Base-by-base conservation (phyloP, 1,139 yeast genomes). In the Hansenula sp. region DNA sequence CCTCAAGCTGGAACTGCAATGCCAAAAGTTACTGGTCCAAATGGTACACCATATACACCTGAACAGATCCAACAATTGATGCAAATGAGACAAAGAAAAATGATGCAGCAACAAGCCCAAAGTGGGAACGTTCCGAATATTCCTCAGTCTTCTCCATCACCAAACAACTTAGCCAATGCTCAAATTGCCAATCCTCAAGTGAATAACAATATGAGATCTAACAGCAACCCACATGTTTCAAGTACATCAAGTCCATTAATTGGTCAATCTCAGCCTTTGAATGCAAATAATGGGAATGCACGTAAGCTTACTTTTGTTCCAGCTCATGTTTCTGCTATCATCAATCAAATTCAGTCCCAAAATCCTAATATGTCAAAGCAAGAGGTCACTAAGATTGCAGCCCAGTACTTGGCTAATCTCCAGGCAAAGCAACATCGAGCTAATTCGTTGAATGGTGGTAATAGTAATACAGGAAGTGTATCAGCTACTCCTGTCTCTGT, bases 341-440 rank as follows among this genome's bases (percentile, higher is more conserved):
- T 84, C 44, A 78, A 75, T 46, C 82, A 83, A 40, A 80, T 83
- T 41, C 85, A 81, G 51, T 68, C 74, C 17, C 83, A 82, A 54
- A 77, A 84, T 54, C 94, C 94, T 1, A 73, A 72, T 24, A 65
- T 82, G 55, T 69, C 82, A 3, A 79, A 81, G 46, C 86, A 80
- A 43, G 88, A 83, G 51, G 89, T 82, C 2, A 79, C 87, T 0
- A 77, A 79, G 50, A 65, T 81, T 45, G 90, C 90, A 0, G 86
- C 85, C 8, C 77, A 81, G 26, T 82, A 82, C 53, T 64, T 83
- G 44, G 84, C 85, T 4, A 75, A 70, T 45, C 60, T 75, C 24
- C 82, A 75, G 50, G 75, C 71, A 41, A 79, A 75, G 43, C 77
- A 71, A 31, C 43, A 44, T 22, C 38, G 42, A 10, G 33, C 33